phyloP scores from a whole-genome alignment of 2,329 filamentous ascomycete genomes.

The Diaporthe ampelina region DNA sequence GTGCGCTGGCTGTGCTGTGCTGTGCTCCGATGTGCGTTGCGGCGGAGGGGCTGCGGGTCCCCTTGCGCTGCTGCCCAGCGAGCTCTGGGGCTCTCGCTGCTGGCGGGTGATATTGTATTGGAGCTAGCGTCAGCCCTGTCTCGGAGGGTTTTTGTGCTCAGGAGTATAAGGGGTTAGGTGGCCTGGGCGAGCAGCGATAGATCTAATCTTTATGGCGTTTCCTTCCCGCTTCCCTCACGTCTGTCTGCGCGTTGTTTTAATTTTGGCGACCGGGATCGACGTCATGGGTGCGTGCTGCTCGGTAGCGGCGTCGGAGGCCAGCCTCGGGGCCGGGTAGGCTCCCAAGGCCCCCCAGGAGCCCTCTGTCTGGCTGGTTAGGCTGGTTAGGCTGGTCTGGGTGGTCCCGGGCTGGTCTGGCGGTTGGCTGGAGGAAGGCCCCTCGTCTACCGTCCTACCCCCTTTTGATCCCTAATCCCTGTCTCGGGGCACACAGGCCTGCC shows the following conservation, averaged over 20 bases:
- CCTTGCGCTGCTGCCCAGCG: conserved; percentile 9
- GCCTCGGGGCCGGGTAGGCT: conserved; percentile 10
- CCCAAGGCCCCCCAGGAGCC: not conserved
- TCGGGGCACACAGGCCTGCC: not conserved
- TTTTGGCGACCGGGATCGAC: conserved; percentile 29
- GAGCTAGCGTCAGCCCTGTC: conserved; percentile 30
- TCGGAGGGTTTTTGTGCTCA: conserved; percentile 2
- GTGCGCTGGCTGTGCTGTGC: conserved; percentile 15
- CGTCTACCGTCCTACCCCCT: not conserved
- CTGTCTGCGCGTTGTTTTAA: not conserved
- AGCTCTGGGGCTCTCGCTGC: not conserved
- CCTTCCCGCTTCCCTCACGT: not conserved
- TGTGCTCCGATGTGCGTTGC: not conserved
- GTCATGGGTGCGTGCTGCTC: conserved; percentile 25
- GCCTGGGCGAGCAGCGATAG: not conserved
- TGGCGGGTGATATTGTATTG: not conserved
- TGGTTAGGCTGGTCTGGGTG: not conserved
- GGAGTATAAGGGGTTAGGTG: not conserved
- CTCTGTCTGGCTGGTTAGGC: too few species aligned
- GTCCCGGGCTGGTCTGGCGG: not conserved
- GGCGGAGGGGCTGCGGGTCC: conserved; percentile 28
- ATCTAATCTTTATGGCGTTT: not conserved
- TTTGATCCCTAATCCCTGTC: conserved; percentile 16
- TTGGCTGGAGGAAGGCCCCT: too few species aligned
- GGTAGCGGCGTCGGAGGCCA: conserved; percentile 26